Percentiles rank a stretch among this genome's conserved stretches.
Evolutionary conservation across 202 grass and related monocot genomes (phyloP).

Genomic region (Alloteropsis angusta): DNA sequence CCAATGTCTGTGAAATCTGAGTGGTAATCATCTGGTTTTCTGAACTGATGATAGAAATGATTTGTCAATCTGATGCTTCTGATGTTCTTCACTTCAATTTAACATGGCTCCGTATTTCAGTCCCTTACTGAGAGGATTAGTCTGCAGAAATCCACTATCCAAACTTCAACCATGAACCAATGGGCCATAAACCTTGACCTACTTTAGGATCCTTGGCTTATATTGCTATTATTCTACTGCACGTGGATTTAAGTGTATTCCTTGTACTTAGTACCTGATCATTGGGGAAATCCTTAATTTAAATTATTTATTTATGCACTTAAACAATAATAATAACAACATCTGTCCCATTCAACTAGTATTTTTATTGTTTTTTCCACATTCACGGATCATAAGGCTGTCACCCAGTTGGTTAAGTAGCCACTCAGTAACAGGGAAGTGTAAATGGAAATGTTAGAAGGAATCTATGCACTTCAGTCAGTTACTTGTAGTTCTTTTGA

Average conservation of each 20-base stretch:
- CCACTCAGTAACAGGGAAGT: not conserved
- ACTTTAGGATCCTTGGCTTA: not conserved
- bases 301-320: not conserved
- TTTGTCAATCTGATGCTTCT: not conserved
- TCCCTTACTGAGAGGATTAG: not conserved
- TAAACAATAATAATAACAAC: not conserved
- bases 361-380: not conserved
- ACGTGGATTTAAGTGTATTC: not conserved
- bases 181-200: not conserved
- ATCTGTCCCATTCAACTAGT: not conserved
- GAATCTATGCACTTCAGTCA: not conserved
- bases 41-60: not conserved
- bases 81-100: not conserved
- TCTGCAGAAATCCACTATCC: slow-evolving; percentile 4
- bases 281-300: not conserved
- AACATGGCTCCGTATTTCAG: not conserved
- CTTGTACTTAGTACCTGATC: not conserved
- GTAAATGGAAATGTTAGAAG: not conserved
- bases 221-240: not conserved
- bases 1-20: not conserved
- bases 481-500: not conserved
- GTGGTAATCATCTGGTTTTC: not conserved
- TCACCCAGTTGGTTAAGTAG: not conserved
- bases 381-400: not conserved
- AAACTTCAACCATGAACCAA: slow-evolving; percentile 2